Percentiles rank a stretch among this genome's conserved stretches.
These are phyloP conservation scores for Suillus fuscotomentosus DNA, from an alignment of 768 basidiomycete species.

Conservation along the genomic window DNA sequence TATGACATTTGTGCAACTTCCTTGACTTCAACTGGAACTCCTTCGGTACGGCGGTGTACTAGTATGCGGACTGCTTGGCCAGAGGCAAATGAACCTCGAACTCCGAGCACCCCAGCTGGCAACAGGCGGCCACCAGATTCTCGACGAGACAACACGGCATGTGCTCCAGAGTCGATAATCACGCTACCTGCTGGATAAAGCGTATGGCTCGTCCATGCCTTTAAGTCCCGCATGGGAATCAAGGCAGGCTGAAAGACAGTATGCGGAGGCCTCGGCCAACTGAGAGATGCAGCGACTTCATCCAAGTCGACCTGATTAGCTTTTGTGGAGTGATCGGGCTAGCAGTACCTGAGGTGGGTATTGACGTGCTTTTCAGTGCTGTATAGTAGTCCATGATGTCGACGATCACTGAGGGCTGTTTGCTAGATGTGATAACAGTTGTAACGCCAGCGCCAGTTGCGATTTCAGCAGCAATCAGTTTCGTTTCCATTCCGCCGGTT, in stretches of 20 bases:
- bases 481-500: constrained; percentile 99
- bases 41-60: constrained; percentile 42
- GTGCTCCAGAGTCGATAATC: constrained; percentile 87
- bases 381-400: constrained; percentile 79
- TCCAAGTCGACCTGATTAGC: constrained; percentile 23
- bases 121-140: constrained; percentile 90
- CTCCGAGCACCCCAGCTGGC: constrained; percentile 86
- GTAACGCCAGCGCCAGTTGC: constrained; percentile 94
- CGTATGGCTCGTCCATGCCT: constrained; percentile 97
- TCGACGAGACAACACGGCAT: constrained; percentile 77
- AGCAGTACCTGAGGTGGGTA: constrained; percentile 31
- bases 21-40: constrained; percentile 18
- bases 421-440: constrained; percentile 87
- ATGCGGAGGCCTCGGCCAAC: constrained; percentile 64
- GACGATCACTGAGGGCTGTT: constrained; percentile 70
- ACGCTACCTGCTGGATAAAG: constrained; percentile 86
- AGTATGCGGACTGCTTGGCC: constrained; percentile 92
- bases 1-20: constrained; percentile 34
- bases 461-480: constrained; percentile 96
- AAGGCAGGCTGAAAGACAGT: constrained; percentile 81
- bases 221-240: constrained; percentile 78
- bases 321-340: constrained; percentile 23
- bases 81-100: constrained; percentile 87
- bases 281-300: constrained; percentile 19
- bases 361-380: constrained; percentile 36